Percentiles rank a stretch among this genome's conserved stretches.
These are phyloP conservation scores for Adansonia madagascariensis DNA, from an alignment of 441 rosid species.

Conservation along the genomic window DNA sequence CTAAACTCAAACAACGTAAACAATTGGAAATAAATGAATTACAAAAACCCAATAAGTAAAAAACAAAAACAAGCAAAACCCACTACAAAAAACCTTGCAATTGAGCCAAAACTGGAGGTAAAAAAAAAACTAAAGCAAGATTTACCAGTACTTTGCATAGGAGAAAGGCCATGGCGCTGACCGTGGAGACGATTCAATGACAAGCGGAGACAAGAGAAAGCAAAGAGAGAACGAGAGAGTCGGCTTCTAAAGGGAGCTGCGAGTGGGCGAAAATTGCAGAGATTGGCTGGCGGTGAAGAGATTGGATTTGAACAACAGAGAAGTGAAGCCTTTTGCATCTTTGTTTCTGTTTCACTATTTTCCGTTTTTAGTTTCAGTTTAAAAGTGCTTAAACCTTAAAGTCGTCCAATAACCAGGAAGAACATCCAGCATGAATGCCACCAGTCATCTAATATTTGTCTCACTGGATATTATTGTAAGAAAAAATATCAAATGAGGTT, in stretches of 20 bases:
- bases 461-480: background rate
- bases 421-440: background rate
- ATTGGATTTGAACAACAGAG: constrained; percentile 44
- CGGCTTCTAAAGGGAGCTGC: constrained; percentile 25
- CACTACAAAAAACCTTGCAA: background rate
- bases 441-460: background rate
- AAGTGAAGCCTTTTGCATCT: constrained; percentile 49
- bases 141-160: constrained; percentile 52
- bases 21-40: background rate
- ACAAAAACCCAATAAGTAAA: background rate
- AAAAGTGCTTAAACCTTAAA: background rate
- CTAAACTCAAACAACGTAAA: background rate
- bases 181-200: constrained; percentile 34
- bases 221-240: constrained; percentile 30
- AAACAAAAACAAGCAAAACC: constrained; percentile 14
- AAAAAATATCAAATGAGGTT: background rate
- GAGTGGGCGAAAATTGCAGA: constrained; percentile 17
- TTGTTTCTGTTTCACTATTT: background rate
- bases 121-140: background rate
- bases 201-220: constrained; percentile 34
- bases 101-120: background rate
- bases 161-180: constrained; percentile 35
- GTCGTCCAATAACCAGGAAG: background rate
- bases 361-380: background rate
- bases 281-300: constrained; percentile 35